These are phyloP conservation scores for Daldinia sp. DNA, from an alignment of 2,329 filamentous ascomycete genomes.

Conservation along the genomic window DNA sequence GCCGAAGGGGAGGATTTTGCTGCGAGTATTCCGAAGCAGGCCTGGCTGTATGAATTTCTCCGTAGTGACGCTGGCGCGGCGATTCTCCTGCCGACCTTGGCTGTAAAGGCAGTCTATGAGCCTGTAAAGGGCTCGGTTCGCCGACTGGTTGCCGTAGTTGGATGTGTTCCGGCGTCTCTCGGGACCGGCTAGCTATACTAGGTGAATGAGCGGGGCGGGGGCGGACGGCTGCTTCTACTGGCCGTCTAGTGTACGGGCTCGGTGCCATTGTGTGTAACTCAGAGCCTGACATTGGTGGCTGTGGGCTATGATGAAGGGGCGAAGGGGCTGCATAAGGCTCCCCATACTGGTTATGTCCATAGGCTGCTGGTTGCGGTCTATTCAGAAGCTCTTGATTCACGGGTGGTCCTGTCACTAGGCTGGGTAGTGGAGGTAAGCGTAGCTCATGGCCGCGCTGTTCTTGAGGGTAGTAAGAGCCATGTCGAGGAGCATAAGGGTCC, in stretches of 20 bases:
- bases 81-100: conserved; percentile 33
- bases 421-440: conserved; percentile 49
- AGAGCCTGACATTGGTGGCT: conserved; percentile 35
- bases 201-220: conserved; percentile 43
- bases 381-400: conserved; percentile 38
- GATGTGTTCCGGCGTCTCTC: conserved; percentile 41
- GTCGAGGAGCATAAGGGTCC: conserved; percentile 48
- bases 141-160: conserved; percentile 38
- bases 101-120: conserved; percentile 35
- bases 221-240: conserved; percentile 35
- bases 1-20: conserved; percentile 37
- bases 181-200: conserved; percentile 41
- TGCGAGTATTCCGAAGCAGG: conserved; percentile 36
- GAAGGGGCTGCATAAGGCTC: conserved; percentile 44
- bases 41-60: conserved; percentile 41
- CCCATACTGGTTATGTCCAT: conserved; percentile 40
- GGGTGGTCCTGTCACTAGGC: conserved; percentile 43
- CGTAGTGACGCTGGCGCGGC: conserved; percentile 34
- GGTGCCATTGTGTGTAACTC: conserved; percentile 34
- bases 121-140: conserved; percentile 41
- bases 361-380: conserved; percentile 41
- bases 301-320: conserved; percentile 40
- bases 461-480: conserved; percentile 45
- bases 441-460: conserved; percentile 44
- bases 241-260: conserved; percentile 38